A percentile compares a stretch with the other conserved stretches of the same genome.
These are phyloP conservation scores for Podosphaera fusca DNA, from an alignment of 2,329 filamentous ascomycete species.

Conservation along the genomic window DNA sequence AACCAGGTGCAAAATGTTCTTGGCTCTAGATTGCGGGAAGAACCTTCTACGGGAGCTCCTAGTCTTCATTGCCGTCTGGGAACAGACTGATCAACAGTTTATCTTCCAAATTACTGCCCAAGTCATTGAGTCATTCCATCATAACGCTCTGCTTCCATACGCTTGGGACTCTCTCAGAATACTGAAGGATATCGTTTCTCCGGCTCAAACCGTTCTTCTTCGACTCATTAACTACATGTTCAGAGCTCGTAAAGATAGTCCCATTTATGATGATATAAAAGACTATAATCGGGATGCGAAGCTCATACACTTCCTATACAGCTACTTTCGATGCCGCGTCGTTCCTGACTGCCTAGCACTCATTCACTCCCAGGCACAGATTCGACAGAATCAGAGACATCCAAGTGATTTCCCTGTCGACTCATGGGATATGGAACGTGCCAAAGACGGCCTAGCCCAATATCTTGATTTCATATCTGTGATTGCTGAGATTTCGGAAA, in stretches of 20 bases:
- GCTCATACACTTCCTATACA: conserved; percentile 72
- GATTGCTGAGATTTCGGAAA: conserved; percentile 62
- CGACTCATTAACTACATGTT: conserved; percentile 82
- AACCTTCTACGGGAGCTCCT: conserved; percentile 76
- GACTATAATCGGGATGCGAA: conserved; percentile 33
- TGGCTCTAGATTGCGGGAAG: conserved; percentile 74
- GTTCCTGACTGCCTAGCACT: conserved; percentile 87
- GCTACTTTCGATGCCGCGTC: conserved; percentile 74
- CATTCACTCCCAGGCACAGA: conserved; percentile 81
- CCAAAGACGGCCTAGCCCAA: conserved; percentile 83
- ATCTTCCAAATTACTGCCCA: conserved; percentile 95
- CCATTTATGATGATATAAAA: conserved; percentile 24
- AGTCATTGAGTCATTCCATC: conserved; percentile 80
- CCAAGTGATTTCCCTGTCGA: conserved; percentile 83
- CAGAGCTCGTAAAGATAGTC: conserved; percentile 27
- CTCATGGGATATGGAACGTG: conserved; percentile 91
- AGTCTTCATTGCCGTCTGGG: conserved; percentile 94
- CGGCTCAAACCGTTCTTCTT: conserved; percentile 79
- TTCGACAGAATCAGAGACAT: conserved; percentile 50
- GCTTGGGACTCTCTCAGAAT: conserved; percentile 82
- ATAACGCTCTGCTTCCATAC: conserved; percentile 73
- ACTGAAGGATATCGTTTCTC: conserved; percentile 87
- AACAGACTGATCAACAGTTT: conserved; percentile 74
- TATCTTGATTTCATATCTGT: conserved; percentile 87
- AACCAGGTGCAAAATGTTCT: conserved; percentile 67